Conservation (phyloP, 257 asterid species). For the Nicotiana attenuata region DNA sequence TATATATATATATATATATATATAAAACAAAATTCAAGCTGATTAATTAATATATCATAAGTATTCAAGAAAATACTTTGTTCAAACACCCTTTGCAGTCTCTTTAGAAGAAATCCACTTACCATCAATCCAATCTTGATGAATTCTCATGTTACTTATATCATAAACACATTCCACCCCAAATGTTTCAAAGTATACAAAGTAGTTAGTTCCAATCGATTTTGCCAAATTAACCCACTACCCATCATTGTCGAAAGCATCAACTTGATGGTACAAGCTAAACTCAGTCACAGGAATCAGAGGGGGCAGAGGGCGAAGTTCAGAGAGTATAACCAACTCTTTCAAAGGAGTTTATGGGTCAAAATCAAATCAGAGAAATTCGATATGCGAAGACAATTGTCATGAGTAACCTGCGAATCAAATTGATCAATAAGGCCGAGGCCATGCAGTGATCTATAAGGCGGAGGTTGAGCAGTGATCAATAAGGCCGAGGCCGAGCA, state of each 20-base stretch:
- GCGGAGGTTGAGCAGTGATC: too few relatives aligned
- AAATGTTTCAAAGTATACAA: not conserved
- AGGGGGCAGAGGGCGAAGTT: constrained; percentile 28
- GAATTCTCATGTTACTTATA: not conserved
- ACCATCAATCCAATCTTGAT: not conserved
- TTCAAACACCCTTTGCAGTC: not conserved
- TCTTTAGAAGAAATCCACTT: not conserved
- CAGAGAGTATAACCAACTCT: constrained; percentile 14
- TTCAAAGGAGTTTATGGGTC: not conserved
- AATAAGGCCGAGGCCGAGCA: too few relatives aligned
- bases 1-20: too few relatives aligned
- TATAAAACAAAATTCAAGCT: too few relatives aligned
- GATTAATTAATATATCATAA: too few relatives aligned
- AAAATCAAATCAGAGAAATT: not conserved
- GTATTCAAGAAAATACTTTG: too few relatives aligned
- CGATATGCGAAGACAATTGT: too few relatives aligned
- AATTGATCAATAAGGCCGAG: constrained; percentile 10
- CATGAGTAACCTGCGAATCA: not conserved
- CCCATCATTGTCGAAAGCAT: constrained; percentile 28
- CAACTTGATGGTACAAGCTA: constrained; percentile 18
- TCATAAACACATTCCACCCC: not conserved
- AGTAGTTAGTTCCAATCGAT: not conserved
- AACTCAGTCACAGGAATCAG: not conserved
- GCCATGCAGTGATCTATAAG: too few relatives aligned
- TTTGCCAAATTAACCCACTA: constrained; percentile 37